These are phyloP conservation scores for Tothia fuscella DNA, from an alignment of 2,329 filamentous ascomycete species.

Conservation along the genomic window DNA sequence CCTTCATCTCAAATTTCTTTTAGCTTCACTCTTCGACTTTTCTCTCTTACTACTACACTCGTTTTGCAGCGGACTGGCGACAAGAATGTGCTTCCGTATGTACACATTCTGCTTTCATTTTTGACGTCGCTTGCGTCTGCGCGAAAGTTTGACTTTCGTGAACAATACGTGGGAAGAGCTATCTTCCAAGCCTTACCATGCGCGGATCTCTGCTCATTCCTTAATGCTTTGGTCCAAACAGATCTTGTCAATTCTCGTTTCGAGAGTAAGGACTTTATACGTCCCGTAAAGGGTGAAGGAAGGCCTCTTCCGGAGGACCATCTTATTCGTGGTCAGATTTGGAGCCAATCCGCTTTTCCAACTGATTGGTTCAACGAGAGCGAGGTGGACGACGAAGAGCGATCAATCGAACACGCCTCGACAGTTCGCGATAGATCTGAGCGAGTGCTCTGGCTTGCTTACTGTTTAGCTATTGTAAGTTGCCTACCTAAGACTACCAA, in stretches of 20 bases:
- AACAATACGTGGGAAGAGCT: not conserved
- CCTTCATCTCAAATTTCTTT: conserved; percentile 14
- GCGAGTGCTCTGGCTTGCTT: not conserved
- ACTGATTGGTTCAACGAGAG: conserved; percentile 45
- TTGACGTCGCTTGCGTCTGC: conserved; percentile 31
- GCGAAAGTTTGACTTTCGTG: conserved; percentile 12
- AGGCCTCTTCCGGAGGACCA: conserved; percentile 59
- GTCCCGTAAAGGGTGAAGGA: conserved; percentile 31
- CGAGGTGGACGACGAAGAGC: conserved; percentile 52
- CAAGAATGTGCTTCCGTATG: conserved; percentile 47
- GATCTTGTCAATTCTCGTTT: conserved; percentile 24
- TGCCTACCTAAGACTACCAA: not conserved
- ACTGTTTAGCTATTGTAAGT: conserved; percentile 5
- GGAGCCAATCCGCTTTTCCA: conserved; percentile 45
- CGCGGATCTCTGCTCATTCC: conserved; percentile 37
- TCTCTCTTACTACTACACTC: conserved; percentile 33
- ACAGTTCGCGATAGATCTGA: not conserved
- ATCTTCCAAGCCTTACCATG: conserved; percentile 30
- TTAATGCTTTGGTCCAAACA: conserved; percentile 39
- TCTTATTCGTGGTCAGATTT: conserved; percentile 47
- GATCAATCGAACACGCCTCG: conserved; percentile 45
- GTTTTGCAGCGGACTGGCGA: conserved; percentile 44
- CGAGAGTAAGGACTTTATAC: conserved; percentile 38
- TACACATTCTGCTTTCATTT: conserved; percentile 52
- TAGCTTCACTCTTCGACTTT: conserved; percentile 28